Evolutionary conservation across 1,284 basidiomycete species (phyloP), one percentile per base, ranked within the genome.

Genomic region (Coriolopsis trogii): DNA sequence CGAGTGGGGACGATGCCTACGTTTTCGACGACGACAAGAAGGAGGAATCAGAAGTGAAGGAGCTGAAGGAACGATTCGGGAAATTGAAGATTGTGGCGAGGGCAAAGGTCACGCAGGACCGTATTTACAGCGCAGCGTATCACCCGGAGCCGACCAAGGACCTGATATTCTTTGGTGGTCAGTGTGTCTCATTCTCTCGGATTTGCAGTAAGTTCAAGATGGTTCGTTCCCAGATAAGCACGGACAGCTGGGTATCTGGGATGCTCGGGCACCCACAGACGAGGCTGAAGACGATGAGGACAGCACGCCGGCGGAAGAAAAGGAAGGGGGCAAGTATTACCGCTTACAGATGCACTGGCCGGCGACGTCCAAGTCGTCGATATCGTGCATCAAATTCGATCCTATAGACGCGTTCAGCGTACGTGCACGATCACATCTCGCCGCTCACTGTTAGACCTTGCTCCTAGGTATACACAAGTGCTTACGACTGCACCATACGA

Each of bases 301-400:
- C 0, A 80, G 84, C 8, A 63, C 59, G 8, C 43, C 70, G 7
- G 55, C 66, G 8, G 72, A 71, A 13, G 75, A 76, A 31, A 64
- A 69, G 39, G 82, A 85, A 64, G 77, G 78, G n/a, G 89, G 90
- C 2, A 85, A 80, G 65, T 85, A 85, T 60, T 91, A 86, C 85
- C 79, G 81, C n/a, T 67, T 92, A 47, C 90, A 92, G 64, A 72
- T 78, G 21, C 90, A 92, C 58, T 92, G 90, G 90, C 90, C 89
- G 0, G 85, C 85, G 3, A 85, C 84, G 0, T 75, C 87, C 8
- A 84, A 84, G 61, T 91, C 88, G 0, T 90, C 89, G 2, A 84
- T 92, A 47, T 90, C 88, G 2, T 79, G 74, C 46, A 76, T 92
- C 51, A 89, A 85, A 63, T 75, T 92, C 47, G 83, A 90, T 62